Conservation (phyloP, 257 asterid species). For the Schizonepeta tenuifolia region DNA sequence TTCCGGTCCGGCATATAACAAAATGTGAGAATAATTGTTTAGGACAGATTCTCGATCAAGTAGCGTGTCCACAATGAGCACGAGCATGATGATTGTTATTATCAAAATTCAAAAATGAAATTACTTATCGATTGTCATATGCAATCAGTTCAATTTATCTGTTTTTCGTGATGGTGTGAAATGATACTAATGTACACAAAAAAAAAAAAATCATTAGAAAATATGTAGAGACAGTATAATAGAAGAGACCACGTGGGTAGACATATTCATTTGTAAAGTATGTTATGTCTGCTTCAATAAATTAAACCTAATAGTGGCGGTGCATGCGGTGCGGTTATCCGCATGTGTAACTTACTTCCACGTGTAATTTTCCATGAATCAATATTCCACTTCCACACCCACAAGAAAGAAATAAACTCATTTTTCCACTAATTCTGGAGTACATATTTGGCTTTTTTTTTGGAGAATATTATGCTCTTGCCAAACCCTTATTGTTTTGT, state of each 20-base stretch:
- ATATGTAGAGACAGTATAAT: constrained; percentile 22
- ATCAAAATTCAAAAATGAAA: background rate
- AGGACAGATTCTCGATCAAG: background rate
- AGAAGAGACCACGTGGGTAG: constrained; percentile 26
- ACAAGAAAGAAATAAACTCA: no score
- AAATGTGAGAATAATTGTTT: background rate
- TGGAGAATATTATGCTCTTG: background rate
- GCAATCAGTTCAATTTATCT: background rate
- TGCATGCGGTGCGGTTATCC: constrained; percentile 25
- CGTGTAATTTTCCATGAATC: constrained; percentile 31
- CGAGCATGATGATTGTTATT: background rate
- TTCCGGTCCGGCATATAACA: background rate
- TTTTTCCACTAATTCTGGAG: constrained; percentile 20
- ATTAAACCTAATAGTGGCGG: constrained; percentile 10
- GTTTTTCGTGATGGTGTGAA: background rate
- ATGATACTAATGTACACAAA: background rate
- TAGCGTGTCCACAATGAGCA: background rate
- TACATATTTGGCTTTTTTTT: constrained; percentile 23
- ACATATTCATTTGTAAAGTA: constrained; percentile 37
- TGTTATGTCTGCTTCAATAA: constrained; percentile 36
- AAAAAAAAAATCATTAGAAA: background rate
- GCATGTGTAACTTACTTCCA: constrained; percentile 47
- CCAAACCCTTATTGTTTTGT: no score
- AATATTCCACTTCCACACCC: background rate
- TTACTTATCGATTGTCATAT: background rate